phyloP scores from a whole-genome alignment of 73 alveolate genomes.

The Paramecium primaurelia region DNA sequence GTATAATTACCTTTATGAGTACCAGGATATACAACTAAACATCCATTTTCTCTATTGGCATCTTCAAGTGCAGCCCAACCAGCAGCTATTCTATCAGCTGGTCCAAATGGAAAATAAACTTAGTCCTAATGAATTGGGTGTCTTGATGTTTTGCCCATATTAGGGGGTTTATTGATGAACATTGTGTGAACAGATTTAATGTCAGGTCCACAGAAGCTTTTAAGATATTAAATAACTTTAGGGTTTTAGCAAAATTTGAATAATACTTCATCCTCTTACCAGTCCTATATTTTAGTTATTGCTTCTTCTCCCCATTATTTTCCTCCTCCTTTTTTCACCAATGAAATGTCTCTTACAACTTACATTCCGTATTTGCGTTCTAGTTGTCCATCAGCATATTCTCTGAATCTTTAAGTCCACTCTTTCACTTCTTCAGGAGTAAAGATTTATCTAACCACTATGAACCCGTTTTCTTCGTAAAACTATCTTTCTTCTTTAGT shows the following conservation, averaged over 20 bases:
- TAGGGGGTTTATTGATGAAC: conserved; percentile 61
- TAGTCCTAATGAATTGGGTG: conserved; percentile 62
- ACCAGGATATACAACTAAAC: conserved; percentile 57
- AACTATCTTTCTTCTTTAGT: conserved; percentile 53
- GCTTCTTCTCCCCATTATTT: conserved; percentile 37
- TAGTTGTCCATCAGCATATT: conserved; percentile 51
- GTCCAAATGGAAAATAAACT: conserved; percentile 64
- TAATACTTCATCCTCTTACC: conserved; percentile 50
- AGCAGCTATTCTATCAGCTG: conserved; percentile 61
- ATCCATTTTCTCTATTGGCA: conserved; percentile 55
- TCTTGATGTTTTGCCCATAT: conserved; percentile 58
- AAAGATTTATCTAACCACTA: conserved; percentile 15
- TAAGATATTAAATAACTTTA: conserved; percentile 38
- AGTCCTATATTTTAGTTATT: conserved; percentile 57
- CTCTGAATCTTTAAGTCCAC: conserved; percentile 30
- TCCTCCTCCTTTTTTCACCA: conserved; percentile 50
- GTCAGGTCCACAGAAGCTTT: conserved; percentile 59
- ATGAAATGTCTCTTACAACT: conserved; percentile 51
- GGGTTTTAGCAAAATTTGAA: conserved; percentile 50
- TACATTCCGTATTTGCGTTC: conserved; percentile 49
- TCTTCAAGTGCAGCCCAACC: conserved; percentile 66
- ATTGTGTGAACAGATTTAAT: conserved; percentile 62
- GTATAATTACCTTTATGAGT: conserved; percentile 48
- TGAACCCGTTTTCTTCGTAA: conserved; percentile 57
- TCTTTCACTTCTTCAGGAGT: conserved; percentile 18